phyloP scores from a whole-genome alignment of 75 land plant genomes.

The Pinus tabuliformis region DNA sequence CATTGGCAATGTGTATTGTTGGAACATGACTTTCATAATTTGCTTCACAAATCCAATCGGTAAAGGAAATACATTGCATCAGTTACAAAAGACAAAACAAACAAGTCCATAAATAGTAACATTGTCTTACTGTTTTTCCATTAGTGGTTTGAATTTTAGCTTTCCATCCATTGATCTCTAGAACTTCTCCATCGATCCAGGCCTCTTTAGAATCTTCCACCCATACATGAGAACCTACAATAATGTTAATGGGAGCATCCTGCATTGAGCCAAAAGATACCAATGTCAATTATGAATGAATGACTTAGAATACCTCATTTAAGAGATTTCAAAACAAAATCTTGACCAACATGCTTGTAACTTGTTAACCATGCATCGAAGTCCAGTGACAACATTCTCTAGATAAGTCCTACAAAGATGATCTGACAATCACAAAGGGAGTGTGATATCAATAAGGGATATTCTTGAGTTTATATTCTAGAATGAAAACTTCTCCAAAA shows the following conservation, averaged over 20 bases:
- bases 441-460: too few relatives aligned
- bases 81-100: neutral
- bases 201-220: slow-evolving; percentile 82
- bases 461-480: too few relatives aligned
- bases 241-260: slow-evolving; percentile 58
- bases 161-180: slow-evolving; percentile 64
- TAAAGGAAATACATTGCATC: neutral
- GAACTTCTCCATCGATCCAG: slow-evolving; percentile 95
- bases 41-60: neutral
- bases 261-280: slow-evolving; percentile 22
- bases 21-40: neutral
- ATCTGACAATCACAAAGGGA: too few relatives aligned
- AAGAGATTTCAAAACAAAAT: too few relatives aligned
- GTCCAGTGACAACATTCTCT: too few relatives aligned
- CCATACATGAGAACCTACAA: slow-evolving; percentile 92
- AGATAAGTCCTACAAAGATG: too few relatives aligned
- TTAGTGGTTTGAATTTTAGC: slow-evolving; percentile 49
- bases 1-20: neutral
- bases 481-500: too few relatives aligned
- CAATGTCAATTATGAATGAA: neutral
- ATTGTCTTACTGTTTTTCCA: slow-evolving; percentile 66
- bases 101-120: neutral
- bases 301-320: too few relatives aligned
- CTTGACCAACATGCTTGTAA: too few relatives aligned
- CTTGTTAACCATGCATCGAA: too few relatives aligned